Evolutionary conservation across 768 basidiomycete species (phyloP), one percentile per base, ranked within the genome.

Genomic region (Tulasnella sp.): DNA sequence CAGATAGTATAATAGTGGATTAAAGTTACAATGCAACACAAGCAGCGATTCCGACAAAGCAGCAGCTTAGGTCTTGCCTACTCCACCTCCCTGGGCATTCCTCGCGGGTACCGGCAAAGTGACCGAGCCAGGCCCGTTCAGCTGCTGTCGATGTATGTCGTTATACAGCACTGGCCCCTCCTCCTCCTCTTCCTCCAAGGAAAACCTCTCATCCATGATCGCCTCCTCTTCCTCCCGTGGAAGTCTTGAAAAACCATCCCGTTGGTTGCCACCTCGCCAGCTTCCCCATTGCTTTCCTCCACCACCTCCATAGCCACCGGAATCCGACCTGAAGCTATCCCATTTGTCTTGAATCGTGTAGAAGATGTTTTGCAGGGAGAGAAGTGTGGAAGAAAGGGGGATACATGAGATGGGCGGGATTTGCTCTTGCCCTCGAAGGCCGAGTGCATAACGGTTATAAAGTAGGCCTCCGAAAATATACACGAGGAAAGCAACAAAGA

Each of bases 391-490:
- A 41, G 63, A 62, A 19, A 63, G 61, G 2, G 62, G 59, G 45
- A 65, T 41, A 22, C 48, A 49, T 4, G 69, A 66, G 38, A 71
- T n/a, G 2, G 57, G 31, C 12, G 88, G 88, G 34, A 91, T 74
- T 66, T 85, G 83, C 63, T 88, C 84, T 55, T 80, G 73, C 0
- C 90, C 88, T 17, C 79, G 78, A 25, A 82, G 79, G 59, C 78
- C 76, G 9, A 92, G 82, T 51, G 85, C 82, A 67, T 78, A 85
- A 60, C 83, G 82, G 68, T 88, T 89, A 73, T 92, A 91, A 10
- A 88, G 67, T 11, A 81, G 82, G 38, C 85, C 83, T 42, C 80
- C 73, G 63, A 84, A 72, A 48, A 87, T 73, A 72, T 87, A 90
- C 17, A 77, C 69, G 69, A 85, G 71, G 44, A 85, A 67, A 4